Percentiles rank a stretch among this genome's conserved stretches.
Conservation (phyloP, 176 grass and related monocot species). For the Phyllostachys edulis region DNA sequence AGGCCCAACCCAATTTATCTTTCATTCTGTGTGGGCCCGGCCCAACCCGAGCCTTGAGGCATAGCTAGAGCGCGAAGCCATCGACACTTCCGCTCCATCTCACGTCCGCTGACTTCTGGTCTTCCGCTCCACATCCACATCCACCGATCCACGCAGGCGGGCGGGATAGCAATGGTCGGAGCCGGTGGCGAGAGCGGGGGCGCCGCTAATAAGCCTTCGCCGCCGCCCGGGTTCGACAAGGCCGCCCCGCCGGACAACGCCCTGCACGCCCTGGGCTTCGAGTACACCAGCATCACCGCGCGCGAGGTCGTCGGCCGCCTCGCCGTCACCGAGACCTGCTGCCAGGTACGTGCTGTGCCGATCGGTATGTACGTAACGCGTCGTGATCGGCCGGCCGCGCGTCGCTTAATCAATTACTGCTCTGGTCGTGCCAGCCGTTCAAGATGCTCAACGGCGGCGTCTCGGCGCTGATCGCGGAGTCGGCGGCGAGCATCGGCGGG, state of each 20-base stretch:
- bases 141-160: neutral
- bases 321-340: constrained; percentile 72
- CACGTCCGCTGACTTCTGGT: too few species aligned
- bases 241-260: constrained; percentile 55
- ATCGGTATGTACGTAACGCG: too few species aligned
- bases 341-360: constrained; percentile 38
- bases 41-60: too few species aligned
- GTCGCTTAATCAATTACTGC: too few species aligned
- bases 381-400: too few species aligned
- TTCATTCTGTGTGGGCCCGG: too few species aligned
- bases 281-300: constrained; percentile 57
- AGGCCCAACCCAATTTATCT: too few species aligned
- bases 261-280: constrained; percentile 63
- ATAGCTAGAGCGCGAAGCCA: too few species aligned
- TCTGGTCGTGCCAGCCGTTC: constrained; percentile 51
- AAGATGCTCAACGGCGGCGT: constrained; percentile 73
- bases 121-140: too few species aligned
- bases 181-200: neutral
- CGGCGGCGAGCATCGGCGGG: constrained; percentile 61
- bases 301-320: constrained; percentile 61
- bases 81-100: too few species aligned
- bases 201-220: neutral
- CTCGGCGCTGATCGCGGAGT: constrained; percentile 77
- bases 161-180: neutral
- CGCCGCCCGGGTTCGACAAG: too few species aligned